Percentiles rank a stretch among this genome's conserved stretches.
Evolutionary conservation across 2,329 filamentous ascomycete species (phyloP).

Genomic region (Domatiomyces globalis): DNA sequence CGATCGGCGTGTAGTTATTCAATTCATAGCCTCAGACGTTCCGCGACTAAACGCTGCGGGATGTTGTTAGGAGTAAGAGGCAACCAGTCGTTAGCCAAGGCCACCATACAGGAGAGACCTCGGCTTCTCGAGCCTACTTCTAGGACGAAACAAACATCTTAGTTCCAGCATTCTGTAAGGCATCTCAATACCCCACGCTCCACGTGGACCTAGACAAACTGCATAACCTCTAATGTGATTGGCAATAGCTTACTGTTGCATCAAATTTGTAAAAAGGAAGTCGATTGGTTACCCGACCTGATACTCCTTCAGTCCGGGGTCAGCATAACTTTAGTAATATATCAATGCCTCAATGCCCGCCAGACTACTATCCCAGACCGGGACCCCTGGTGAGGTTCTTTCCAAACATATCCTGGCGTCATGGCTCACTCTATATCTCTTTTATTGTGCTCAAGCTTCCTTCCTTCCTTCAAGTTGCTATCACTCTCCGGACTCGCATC

Average conservation of each 20-base stretch:
- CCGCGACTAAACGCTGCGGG: too few species aligned
- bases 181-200: not conserved
- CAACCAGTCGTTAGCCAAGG: too few species aligned
- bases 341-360: not conserved
- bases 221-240: not conserved
- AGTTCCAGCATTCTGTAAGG: too few species aligned
- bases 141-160: too few species aligned
- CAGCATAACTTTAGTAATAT: not conserved
- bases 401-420: not conserved
- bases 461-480: not conserved
- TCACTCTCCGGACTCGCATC: not conserved
- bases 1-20: too few species aligned
- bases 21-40: too few species aligned
- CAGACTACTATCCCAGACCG: not conserved
- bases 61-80: too few species aligned
- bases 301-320: not conserved
- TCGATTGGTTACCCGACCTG: not conserved
- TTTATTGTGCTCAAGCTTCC: not conserved
- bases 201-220: not conserved
- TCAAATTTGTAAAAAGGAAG: not conserved
- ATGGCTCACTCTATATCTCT: not conserved
- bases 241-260: not conserved
- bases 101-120: too few species aligned
- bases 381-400: too few species aligned
- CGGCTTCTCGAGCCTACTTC: too few species aligned